Evolutionary conservation across 2,329 filamentous ascomycete species (phyloP), one percentile per base, ranked within the genome.

Genomic region (Remersonia thermophila): DNA sequence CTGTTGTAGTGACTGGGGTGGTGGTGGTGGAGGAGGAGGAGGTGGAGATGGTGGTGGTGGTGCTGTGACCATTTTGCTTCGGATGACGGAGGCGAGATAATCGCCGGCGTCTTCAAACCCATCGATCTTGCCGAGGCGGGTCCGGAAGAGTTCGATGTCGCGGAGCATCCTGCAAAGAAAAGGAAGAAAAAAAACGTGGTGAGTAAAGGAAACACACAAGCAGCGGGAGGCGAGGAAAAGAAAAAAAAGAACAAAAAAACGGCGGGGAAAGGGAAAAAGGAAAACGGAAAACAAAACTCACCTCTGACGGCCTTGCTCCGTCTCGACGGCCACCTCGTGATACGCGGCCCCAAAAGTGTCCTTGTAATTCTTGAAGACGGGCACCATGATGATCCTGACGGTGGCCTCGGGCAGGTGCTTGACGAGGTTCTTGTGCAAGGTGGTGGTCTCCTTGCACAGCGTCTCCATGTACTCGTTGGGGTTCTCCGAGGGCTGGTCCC

Each of bases 381-480:
- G 81, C 14, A 69, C 63, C 83, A 94, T 93, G 50, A 95, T 93
- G 61, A 83, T 75, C 36, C 71, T 68, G 2, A 93, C 78, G 1
- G 80, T 79, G 37, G 71, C 68, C 44, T 91, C 83, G 0, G 81
- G 79, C 16, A 95, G 63, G 54, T 93, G 80, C 54, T 85, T 87
- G 41, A 73, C 79, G 42, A 95, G 66, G 9, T 91, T 86, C 37
- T 84, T 79, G 52, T 94, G 81, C 43, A 95, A 62, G 1, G 80
- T 91, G 3, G 75, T 75, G 0, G 87, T 94, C 52, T 95, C 87
- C 55, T 86, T 93, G 7, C 76, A 78, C 36, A 95, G 59, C 1
- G 77, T 87, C 58, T 93, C 86, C 77, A 94, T 89, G 56, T 89
- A 93, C 1, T 73, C 55, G 48, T 79, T 83, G 6, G 51, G 51